Evolutionary conservation across 2,329 filamentous ascomycete genomes (phyloP).

Genomic region (Pseudocercospora cruenta): DNA sequence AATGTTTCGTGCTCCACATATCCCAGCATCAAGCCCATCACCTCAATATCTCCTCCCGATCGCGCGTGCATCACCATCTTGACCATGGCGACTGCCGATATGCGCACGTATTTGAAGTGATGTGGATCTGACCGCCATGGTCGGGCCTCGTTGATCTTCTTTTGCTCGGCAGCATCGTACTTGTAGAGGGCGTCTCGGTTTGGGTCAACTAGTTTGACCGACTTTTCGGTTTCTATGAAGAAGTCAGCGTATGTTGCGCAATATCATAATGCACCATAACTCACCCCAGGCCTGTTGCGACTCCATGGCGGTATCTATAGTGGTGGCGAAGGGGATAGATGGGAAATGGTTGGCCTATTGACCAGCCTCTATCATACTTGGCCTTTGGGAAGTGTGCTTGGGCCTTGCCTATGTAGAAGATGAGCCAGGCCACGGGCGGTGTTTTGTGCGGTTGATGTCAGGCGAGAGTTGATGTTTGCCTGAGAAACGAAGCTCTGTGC

Average conservation of each 20-base stretch:
- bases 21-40: constrained; percentile 98
- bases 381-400: constrained; percentile 9
- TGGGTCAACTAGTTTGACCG: constrained; percentile 77
- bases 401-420: background rate
- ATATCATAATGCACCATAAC: constrained; percentile 14
- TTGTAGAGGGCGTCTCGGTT: constrained; percentile 88
- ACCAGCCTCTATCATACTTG: constrained; percentile 27
- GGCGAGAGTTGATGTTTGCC: constrained; percentile 8
- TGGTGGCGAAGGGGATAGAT: constrained; percentile 11
- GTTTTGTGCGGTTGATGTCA: background rate
- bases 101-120: constrained; percentile 91
- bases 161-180: constrained; percentile 72
- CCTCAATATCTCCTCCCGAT: constrained; percentile 86
- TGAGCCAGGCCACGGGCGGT: background rate
- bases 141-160: constrained; percentile 63
- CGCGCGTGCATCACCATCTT: constrained; percentile 99
- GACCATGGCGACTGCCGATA: constrained; percentile 88
- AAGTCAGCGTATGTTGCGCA: constrained; percentile 10
- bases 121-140: constrained; percentile 80
- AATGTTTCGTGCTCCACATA: constrained; percentile 85
- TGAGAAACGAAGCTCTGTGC: background rate
- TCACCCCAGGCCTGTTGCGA: constrained; percentile 66
- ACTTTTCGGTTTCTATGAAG: constrained; percentile 81
- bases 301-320: constrained; percentile 26
- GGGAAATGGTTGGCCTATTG: constrained; percentile 12